Percentiles rank a stretch among this genome's conserved stretches.
Conservation (phyloP, 345 rosid species). For the Firmiana major region DNA sequence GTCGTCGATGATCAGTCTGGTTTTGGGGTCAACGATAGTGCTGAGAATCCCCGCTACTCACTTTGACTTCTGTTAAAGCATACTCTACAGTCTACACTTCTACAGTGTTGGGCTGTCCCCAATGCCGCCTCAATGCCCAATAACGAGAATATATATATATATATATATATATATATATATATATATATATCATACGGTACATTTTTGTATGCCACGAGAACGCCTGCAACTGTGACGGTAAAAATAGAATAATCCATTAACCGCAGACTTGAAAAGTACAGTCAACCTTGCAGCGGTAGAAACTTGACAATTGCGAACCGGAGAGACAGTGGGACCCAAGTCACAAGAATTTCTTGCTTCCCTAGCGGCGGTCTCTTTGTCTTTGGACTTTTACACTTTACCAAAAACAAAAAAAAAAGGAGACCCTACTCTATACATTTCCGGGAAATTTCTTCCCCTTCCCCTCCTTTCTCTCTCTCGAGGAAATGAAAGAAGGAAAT, state of each 20-base stretch:
- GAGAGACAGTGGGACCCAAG: background rate
- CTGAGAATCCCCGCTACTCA: background rate
- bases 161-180: too few relatives aligned
- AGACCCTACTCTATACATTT: background rate
- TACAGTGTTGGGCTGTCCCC: background rate
- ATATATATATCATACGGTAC: background rate
- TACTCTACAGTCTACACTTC: background rate
- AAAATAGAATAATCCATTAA: background rate
- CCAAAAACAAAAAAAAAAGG: background rate
- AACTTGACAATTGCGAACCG: background rate
- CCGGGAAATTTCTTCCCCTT: slow-evolving; percentile 12
- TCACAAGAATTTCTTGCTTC: slow-evolving; percentile 4
- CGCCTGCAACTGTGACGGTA: too few relatives aligned
- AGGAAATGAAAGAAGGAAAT: background rate
- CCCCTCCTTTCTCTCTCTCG: background rate
- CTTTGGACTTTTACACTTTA: background rate
- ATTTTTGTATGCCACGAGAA: background rate
- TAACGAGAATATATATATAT: background rate
- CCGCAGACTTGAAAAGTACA: background rate
- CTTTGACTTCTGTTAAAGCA: background rate
- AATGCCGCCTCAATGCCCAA: background rate
- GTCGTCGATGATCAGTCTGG: too few relatives aligned
- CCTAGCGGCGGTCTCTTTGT: background rate
- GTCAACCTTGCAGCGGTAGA: background rate
- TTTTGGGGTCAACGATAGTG: too few relatives aligned